Base-by-base conservation (phyloP, 495 filamentous ascomycete genomes). In the Penicillium alfredii region DNA sequence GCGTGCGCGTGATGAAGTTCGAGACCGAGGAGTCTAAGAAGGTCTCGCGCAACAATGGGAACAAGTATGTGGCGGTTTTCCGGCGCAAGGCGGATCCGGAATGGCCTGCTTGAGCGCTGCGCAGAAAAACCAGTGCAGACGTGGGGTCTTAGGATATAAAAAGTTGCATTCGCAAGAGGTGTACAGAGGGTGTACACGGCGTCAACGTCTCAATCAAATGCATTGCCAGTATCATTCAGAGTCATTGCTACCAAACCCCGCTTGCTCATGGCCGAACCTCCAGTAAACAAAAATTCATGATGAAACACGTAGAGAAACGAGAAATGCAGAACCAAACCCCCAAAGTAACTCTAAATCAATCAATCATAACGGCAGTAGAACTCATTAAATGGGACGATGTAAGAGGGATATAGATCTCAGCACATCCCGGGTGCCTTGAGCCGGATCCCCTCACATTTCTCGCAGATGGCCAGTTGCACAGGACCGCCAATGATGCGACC, bases 21-120 rank as follows among this genome's bases (percentile, higher is more conserved):
- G 87, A 86, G 61, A 98, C 92, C 2, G 92, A 98, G 61, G 92
- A 98, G 69, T 87, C 90, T 31, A 94, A 94, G 72, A 98, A 98
- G 67, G 92, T 98, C 5, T 78, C 81, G 43, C 77, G 92, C 57
- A 92, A 96, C 64, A 77, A 81, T 27, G 92, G 93, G 0, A 72
- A 70, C 42, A 97, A 96, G 64, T 88, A 81, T 58, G 81, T 96
- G 24, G 87, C 85, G 29, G 77, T 88, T 16, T 98, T 86, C 60
- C 72, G 82, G 54, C 76, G 92, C 44, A 64, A 81, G 55, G 80
- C 78, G 51, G 84, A 94, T 69, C 88, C 86, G 3, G 73, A 73
- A 27, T 93, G 84, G 86, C 52, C 62, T 44, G 45, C 44, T 44
- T 60, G 17, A 15, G 29, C 16, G 25, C 17, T 31, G 18, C 5